phyloP scores from a whole-genome alignment of 257 asterid species.

The Ophiorrhiza pumila region DNA sequence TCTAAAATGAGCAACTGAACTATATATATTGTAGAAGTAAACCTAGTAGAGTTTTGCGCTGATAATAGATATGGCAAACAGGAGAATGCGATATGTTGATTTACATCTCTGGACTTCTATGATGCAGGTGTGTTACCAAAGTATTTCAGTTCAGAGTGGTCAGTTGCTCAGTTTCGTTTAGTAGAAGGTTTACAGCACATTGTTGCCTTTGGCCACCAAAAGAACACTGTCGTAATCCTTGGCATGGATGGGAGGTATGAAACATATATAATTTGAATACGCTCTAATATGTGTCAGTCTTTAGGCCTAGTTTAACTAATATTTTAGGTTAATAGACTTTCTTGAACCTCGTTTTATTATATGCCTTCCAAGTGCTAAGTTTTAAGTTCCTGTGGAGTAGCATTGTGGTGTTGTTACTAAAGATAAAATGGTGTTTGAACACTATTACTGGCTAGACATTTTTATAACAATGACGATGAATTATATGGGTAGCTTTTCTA shows the following conservation, averaged over 20 bases:
- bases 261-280: not conserved
- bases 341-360: not conserved
- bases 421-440: not conserved
- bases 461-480: not conserved
- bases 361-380: not conserved
- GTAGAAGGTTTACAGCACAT: constrained; percentile 73
- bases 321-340: not conserved
- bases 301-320: no score
- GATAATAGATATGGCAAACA: not conserved
- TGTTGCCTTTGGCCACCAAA: constrained; percentile 91
- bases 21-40: not conserved
- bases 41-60: not conserved
- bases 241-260: constrained; percentile 94
- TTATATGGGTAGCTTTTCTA: not conserved
- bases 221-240: constrained; percentile 75
- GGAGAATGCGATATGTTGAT: not conserved
- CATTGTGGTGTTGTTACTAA: not conserved
- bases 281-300: not conserved
- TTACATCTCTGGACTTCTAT: constrained; percentile 5
- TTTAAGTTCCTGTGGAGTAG: not conserved
- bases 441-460: not conserved
- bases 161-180: constrained; percentile 89
- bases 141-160: constrained; percentile 97
- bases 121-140: constrained; percentile 77
- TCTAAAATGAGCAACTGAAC: not conserved